Percentiles rank a stretch among this genome's conserved stretches.
Evolutionary conservation across 768 basidiomycete genomes (phyloP).

Genomic region (Boletus coccyginus): DNA sequence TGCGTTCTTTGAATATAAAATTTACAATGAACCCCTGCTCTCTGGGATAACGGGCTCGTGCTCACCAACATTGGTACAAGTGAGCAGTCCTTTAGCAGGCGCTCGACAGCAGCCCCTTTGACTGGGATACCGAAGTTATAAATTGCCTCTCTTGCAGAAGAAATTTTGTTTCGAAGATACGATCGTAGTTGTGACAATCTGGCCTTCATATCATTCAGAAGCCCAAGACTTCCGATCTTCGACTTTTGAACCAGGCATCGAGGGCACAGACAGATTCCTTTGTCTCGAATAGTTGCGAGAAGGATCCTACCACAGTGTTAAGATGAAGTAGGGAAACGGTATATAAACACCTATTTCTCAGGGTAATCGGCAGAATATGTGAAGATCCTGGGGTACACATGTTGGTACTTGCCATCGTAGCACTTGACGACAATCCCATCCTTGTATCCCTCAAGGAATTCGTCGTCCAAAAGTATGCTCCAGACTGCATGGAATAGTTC

Average conservation of each 20-base stretch:
- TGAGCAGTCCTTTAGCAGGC: not conserved
- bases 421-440: not conserved
- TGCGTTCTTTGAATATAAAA: not conserved
- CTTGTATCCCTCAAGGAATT: not conserved
- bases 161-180: not conserved
- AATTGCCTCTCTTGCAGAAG: not conserved
- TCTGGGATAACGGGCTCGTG: too few species aligned
- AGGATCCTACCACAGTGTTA: not conserved
- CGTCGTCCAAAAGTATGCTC: not conserved
- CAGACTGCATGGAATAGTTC: slow-evolving; percentile 7
- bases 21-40: too few species aligned
- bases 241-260: not conserved
- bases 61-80: not conserved
- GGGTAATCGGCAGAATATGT: slow-evolving; percentile 5
- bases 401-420: not conserved
- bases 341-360: not conserved
- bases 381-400: not conserved
- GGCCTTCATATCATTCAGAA: not conserved
- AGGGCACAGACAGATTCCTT: not conserved
- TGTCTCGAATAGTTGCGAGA: not conserved
- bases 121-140: not conserved
- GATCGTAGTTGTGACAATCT: not conserved
- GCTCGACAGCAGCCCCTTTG: not conserved
- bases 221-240: not conserved
- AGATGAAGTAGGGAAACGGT: not conserved